Conservation (phyloP, 768 basidiomycete species). For the Russula sp. region DNA sequence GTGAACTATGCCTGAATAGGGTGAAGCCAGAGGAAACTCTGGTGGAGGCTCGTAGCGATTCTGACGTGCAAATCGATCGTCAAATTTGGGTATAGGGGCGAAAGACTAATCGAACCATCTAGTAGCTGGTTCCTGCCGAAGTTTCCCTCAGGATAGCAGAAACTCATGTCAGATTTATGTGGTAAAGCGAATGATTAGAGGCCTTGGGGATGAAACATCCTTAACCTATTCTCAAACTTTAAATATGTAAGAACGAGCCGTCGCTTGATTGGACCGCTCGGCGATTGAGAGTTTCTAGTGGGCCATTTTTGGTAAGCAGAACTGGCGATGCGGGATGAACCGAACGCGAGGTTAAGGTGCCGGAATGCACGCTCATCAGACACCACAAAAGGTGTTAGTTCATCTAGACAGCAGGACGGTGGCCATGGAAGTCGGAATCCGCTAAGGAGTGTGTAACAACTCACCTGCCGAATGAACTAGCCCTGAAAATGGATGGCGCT, state of each 20-base stretch:
- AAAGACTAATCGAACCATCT: conserved; percentile 96
- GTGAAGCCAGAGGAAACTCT: conserved; percentile 88
- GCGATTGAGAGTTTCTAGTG: conserved; percentile 66
- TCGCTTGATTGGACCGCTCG: conserved; percentile 49
- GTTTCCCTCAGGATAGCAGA: conserved; percentile 79
- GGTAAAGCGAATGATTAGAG: conserved; percentile 82
- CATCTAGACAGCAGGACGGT: conserved; percentile 76
- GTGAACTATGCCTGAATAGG: conserved; percentile 89
- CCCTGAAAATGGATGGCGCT: conserved; percentile 91
- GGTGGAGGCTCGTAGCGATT: conserved; percentile 76
- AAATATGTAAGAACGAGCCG: conserved; percentile 58
- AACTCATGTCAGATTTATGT: conserved; percentile 56
- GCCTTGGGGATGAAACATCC: conserved; percentile 49
- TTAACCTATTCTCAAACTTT: conserved; percentile 80
- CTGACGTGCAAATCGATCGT: conserved; percentile 97
- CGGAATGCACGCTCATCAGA: conserved; percentile 81
- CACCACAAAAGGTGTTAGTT: conserved; percentile 84
- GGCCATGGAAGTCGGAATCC: no score
- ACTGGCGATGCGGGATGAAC: conserved; percentile 72
- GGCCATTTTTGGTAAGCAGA: conserved; percentile 74
- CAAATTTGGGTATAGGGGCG: conserved; percentile 94
- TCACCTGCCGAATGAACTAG: conserved; percentile 60
- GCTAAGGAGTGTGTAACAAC: no score
- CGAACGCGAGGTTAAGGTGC: conserved; percentile 75
- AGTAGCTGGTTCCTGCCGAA: conserved; percentile 92